Conservation (phyloP, 192 early-diverging fungal species). For the Backusella macrospora region DNA sequence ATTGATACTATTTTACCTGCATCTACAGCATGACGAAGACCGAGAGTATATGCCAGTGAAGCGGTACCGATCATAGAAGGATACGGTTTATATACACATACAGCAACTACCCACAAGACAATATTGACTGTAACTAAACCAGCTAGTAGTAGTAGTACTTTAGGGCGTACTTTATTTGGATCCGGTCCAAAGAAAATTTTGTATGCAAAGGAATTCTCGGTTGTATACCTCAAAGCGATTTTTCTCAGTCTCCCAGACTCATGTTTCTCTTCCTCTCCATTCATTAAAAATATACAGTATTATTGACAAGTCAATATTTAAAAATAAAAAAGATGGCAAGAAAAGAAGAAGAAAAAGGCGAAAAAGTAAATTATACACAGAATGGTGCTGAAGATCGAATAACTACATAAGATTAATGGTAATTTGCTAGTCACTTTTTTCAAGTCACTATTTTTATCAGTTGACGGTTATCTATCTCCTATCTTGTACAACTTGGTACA, state of each 20-base stretch:
- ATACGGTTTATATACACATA: conserved; percentile 37
- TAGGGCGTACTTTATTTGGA: conserved; percentile 36
- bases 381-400: background rate
- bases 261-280: conserved; percentile 9
- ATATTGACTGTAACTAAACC: conserved; percentile 44
- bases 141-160: conserved; percentile 38
- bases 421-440: background rate
- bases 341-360: background rate
- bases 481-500: conserved; percentile 4
- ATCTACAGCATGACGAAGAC: conserved; percentile 62
- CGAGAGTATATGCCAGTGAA: conserved; percentile 51
- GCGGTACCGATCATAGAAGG: conserved; percentile 49
- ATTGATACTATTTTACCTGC: conserved; percentile 34
- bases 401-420: background rate
- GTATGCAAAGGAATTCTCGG: conserved; percentile 31
- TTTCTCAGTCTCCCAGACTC: background rate
- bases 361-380: background rate
- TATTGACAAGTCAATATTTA: background rate
- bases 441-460: background rate
- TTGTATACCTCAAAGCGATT: conserved; percentile 19
- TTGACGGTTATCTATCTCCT: conserved; percentile 7
- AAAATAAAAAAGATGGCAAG: background rate
- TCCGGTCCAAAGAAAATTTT: conserved; percentile 39
- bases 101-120: conserved; percentile 46
- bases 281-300: background rate